Evolutionary conservation across 2,329 filamentous ascomycete genomes (phyloP).

Genomic region (Trichoderma atrobrunneum): DNA sequence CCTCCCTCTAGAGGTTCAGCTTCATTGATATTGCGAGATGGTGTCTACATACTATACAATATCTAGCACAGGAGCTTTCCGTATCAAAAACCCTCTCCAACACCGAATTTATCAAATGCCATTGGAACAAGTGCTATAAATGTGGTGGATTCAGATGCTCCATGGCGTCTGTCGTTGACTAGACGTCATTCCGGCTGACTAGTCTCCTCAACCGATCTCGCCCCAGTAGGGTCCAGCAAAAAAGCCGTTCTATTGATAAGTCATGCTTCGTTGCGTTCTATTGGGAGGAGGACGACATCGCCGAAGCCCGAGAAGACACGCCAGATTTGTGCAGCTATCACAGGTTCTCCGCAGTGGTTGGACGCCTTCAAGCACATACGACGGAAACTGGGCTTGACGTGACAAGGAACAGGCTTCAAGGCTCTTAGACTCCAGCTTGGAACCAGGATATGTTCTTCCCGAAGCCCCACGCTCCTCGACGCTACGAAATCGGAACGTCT

Average conservation of each 20-base stretch:
- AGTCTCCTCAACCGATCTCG: not conserved
- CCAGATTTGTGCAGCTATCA: not conserved
- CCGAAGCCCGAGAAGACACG: slow-evolving; percentile 10
- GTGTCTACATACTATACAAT: not conserved
- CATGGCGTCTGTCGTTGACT: not conserved
- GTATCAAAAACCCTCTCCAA: not conserved
- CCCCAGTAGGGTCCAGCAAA: not conserved
- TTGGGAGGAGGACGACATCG: not conserved
- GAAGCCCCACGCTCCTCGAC: slow-evolving; percentile 11
- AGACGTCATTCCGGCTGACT: slow-evolving; percentile 8
- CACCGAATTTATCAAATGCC: not conserved
- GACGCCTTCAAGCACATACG: not conserved
- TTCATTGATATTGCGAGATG: not conserved
- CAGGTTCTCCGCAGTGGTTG: slow-evolving; percentile 8
- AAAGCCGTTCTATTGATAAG: not conserved
- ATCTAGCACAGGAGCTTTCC: not conserved
- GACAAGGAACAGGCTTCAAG: slow-evolving; percentile 8
- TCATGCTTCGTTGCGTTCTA: not conserved
- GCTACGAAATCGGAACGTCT: slow-evolving; percentile 17
- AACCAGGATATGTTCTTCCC: slow-evolving; percentile 9
- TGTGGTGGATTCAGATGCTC: not conserved
- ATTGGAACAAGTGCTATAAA: not conserved
- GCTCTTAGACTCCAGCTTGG: not conserved
- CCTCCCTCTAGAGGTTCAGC: not conserved
- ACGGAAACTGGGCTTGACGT: not conserved